Percentiles rank a stretch among this genome's conserved stretches.
These are phyloP conservation scores for Salix suchowensis DNA, from an alignment of 345 rosid species.

Conservation along the genomic window DNA sequence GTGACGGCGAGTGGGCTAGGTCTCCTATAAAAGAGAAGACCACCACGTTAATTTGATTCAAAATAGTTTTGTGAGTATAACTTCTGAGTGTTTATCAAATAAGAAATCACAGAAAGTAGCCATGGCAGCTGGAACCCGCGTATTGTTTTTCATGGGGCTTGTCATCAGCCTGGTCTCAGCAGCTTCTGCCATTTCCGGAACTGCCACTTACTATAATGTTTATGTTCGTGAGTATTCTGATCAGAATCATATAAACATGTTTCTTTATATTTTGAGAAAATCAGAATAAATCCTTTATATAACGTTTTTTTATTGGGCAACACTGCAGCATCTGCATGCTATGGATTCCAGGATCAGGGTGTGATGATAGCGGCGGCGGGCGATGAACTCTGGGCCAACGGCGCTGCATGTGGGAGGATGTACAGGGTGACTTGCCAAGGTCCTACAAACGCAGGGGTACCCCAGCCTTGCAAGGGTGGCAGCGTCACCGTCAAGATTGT, in stretches of 20 bases:
- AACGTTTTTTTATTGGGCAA: neutral
- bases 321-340: conserved; percentile 20
- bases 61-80: neutral
- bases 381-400: conserved; percentile 4
- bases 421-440: conserved; percentile 12
- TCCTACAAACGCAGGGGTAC: neutral
- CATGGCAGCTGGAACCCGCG: neutral
- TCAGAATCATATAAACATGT: too few species aligned
- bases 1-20: neutral
- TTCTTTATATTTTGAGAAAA: too few species aligned
- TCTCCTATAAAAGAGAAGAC: neutral
- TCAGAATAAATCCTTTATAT: too few species aligned
- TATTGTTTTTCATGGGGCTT: neutral
- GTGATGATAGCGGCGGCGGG: conserved; percentile 15
- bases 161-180: neutral
- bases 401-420: conserved; percentile 13
- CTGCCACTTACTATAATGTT: conserved; percentile 8
- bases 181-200: conserved; percentile 2
- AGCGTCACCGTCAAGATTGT: conserved; percentile 19
- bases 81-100: too few species aligned
- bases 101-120: neutral
- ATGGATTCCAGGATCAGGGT: conserved; percentile 5
- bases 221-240: neutral
- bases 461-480: conserved; percentile 13
- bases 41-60: neutral